phyloP scores from a whole-genome alignment of 164 flowering plant species.

The Litsea cubeba region DNA sequence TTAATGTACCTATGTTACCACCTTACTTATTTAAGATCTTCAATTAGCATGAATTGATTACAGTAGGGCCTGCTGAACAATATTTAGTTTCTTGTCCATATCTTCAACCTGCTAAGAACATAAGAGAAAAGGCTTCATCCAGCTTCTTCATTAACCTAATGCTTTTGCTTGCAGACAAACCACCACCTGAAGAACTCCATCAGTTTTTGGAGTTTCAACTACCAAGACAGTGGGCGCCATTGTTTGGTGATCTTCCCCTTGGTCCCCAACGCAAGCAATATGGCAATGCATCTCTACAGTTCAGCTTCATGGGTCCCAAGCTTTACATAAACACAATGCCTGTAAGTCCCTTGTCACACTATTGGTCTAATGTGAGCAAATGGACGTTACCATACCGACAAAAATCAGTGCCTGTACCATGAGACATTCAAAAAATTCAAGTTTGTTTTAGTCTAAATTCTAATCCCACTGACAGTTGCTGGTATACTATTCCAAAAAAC shows the following conservation, averaged over 20 bases:
- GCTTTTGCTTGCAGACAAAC: slow-evolving; percentile 61
- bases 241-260: slow-evolving; percentile 88
- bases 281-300: slow-evolving; percentile 54
- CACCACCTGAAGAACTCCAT: slow-evolving; percentile 85
- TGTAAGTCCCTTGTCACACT: slow-evolving; percentile 28
- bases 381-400: not conserved
- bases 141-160: not conserved
- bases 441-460: not conserved
- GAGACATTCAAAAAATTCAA: not conserved
- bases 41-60: not conserved
- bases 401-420: not conserved
- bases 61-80: not conserved
- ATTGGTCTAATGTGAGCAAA: not conserved
- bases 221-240: slow-evolving; percentile 97
- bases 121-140: not conserved
- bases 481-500: not conserved
- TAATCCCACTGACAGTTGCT: not conserved
- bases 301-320: slow-evolving; percentile 87
- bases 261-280: slow-evolving; percentile 80
- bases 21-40: not conserved
- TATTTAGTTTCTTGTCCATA: not conserved
- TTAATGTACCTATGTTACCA: not conserved
- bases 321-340: slow-evolving; percentile 70
- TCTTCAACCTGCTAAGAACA: not conserved
- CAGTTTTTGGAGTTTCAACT: slow-evolving; percentile 95